phyloP scores from a whole-genome alignment of 345 rosid genomes.

The Turnera subulata region DNA sequence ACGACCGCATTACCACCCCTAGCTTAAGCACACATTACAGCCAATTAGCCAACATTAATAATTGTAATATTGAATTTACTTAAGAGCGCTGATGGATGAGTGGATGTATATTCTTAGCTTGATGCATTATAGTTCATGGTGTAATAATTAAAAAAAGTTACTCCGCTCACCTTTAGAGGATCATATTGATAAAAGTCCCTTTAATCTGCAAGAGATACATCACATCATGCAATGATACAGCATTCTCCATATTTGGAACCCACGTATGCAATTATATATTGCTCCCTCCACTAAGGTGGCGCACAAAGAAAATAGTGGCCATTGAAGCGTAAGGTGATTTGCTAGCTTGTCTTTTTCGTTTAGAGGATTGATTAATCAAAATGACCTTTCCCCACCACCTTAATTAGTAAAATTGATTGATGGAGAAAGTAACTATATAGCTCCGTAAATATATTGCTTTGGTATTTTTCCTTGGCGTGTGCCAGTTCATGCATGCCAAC shows the following conservation, averaged over 20 bases:
- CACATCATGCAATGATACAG: conserved; percentile 1
- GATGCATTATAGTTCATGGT: too few relatives aligned
- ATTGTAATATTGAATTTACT: too few relatives aligned
- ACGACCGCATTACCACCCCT: too few relatives aligned
- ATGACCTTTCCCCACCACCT: conserved; percentile 8
- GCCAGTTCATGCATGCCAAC: too few relatives aligned
- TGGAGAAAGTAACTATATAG: neutral
- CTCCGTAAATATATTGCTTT: neutral
- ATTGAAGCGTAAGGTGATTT: conserved; percentile 20
- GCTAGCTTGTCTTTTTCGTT: conserved; percentile 9
- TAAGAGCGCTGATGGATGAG: too few relatives aligned
- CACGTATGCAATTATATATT: conserved; percentile 3
- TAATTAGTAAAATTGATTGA: neutral
- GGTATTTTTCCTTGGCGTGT: too few relatives aligned
- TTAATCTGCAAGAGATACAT: conserved; percentile 2
- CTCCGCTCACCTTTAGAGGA: neutral
- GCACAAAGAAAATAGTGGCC: conserved; percentile 21
- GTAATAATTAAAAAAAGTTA: too few relatives aligned
- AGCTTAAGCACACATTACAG: too few relatives aligned
- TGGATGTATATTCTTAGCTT: too few relatives aligned
- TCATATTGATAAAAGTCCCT: conserved; percentile 2
- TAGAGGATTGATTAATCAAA: neutral
- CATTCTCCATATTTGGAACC: conserved; percentile 22
- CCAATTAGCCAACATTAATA: too few relatives aligned
- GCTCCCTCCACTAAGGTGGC: conserved; percentile 9